Conservation (phyloP, 2,329 filamentous ascomycete genomes). For the Fusarium dimerum region DNA sequence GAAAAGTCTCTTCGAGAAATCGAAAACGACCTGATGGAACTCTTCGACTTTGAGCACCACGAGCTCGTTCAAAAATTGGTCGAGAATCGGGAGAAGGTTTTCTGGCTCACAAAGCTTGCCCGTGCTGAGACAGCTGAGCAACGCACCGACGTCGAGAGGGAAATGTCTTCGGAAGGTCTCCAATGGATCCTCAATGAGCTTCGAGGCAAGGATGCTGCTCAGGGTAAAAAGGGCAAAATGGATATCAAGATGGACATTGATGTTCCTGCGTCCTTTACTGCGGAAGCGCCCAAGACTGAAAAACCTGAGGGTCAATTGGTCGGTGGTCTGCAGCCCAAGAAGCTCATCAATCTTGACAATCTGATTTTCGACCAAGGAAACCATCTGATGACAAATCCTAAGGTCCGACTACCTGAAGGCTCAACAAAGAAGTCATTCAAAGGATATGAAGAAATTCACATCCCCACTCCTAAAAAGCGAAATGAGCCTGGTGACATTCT, state of each 20-base stretch:
- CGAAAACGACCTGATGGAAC: slow-evolving; percentile 96
- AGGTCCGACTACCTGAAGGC: slow-evolving; percentile 88
- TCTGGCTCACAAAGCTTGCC: slow-evolving; percentile 90
- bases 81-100: slow-evolving; percentile 87
- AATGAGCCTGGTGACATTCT: slow-evolving; percentile 77
- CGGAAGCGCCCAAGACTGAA: slow-evolving; percentile 51
- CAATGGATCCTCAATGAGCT: slow-evolving; percentile 87
- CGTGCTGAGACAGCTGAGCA: slow-evolving; percentile 78
- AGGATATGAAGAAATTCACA: slow-evolving; percentile 97
- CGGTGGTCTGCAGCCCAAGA: slow-evolving; percentile 82
- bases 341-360: slow-evolving; percentile 91
- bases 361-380: slow-evolving; percentile 97
- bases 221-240: slow-evolving; percentile 65
- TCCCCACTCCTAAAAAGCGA: slow-evolving; percentile 87
- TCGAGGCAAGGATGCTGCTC: slow-evolving; percentile 66
- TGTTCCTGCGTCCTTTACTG: slow-evolving; percentile 61
- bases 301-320: slow-evolving; percentile 68
- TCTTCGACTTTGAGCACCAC: slow-evolving; percentile 96
- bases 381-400: slow-evolving; percentile 99
- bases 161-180: slow-evolving; percentile 88
- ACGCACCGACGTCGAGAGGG: slow-evolving; percentile 76
- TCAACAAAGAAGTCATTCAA: slow-evolving; percentile 96
- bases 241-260: slow-evolving; percentile 98
- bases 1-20: slow-evolving; percentile 88
- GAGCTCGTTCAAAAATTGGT: slow-evolving; percentile 91